Evolutionary conservation across 148 eudicot genomes (phyloP).

Genomic region (Vaccinium myrtillus): DNA sequence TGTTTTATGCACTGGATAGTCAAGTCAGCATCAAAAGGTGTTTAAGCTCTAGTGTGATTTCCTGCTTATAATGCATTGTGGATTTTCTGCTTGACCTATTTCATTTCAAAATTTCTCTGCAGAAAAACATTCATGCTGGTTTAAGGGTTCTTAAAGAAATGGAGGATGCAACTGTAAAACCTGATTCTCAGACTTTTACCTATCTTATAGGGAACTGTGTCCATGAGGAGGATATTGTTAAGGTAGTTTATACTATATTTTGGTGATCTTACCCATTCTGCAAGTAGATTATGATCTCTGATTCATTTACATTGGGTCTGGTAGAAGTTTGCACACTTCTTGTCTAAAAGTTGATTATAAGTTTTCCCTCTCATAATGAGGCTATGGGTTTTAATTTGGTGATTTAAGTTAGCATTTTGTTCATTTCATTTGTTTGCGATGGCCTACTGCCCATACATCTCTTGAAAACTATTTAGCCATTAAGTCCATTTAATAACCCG

Average conservation of each 20-base stretch:
- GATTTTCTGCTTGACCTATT: constrained; percentile 16
- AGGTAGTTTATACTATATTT: constrained; percentile 37
- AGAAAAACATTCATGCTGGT: constrained; percentile 62
- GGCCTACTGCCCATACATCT: background rate
- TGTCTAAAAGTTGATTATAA: background rate
- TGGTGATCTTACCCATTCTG: constrained; percentile 2
- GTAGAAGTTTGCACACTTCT: background rate
- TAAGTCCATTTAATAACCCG: background rate
- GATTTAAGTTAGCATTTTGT: background rate
- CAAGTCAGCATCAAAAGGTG: background rate
- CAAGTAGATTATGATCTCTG: background rate
- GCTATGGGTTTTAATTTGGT: background rate
- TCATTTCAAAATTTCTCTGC: constrained; percentile 33
- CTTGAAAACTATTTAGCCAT: background rate
- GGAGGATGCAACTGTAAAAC: constrained; percentile 65
- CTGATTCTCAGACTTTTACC: constrained; percentile 76
- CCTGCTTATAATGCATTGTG: background rate
- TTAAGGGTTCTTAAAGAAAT: constrained; percentile 60
- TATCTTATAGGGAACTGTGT: constrained; percentile 59
- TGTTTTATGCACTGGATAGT: constrained; percentile 7
- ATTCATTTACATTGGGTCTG: background rate
- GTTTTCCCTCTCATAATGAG: background rate
- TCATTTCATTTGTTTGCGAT: background rate
- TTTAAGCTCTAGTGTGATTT: background rate
- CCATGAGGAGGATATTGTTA: constrained; percentile 58